Evolutionary conservation across 306 rosid genomes (phyloP).

Genomic region (Senna siamea): DNA sequence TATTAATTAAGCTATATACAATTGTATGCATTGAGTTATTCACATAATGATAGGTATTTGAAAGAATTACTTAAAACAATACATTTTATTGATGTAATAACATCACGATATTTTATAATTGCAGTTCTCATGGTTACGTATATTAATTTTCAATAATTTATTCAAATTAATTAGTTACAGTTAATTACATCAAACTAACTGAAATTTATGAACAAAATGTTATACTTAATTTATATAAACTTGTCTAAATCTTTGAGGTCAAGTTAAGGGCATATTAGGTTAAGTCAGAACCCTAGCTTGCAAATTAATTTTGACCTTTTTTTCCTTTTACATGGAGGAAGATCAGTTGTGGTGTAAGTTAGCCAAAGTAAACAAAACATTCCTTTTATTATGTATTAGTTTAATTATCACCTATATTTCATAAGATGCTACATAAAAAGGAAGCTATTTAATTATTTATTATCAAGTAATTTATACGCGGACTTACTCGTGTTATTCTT

Average conservation of each 20-base stretch:
- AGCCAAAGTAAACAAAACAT: constrained; percentile 29
- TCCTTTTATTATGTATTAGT: background rate
- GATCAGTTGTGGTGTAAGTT: background rate
- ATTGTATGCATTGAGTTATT: too few species aligned
- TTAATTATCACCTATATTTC: background rate
- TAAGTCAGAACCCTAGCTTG: constrained; percentile 30
- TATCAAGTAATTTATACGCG: too few species aligned
- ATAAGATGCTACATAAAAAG: background rate
- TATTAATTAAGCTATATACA: too few species aligned
- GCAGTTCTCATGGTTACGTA: too few species aligned
- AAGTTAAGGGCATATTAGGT: constrained; percentile 15
- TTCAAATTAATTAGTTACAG: too few species aligned
- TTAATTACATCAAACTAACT: background rate
- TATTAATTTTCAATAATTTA: too few species aligned
- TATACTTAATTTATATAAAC: background rate
- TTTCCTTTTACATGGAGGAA: background rate
- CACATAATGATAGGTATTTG: too few species aligned
- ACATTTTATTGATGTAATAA: too few species aligned
- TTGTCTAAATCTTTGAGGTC: background rate
- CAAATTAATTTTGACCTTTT: constrained; percentile 23
- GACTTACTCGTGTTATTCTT: too few species aligned
- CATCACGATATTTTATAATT: too few species aligned
- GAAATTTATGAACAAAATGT: background rate
- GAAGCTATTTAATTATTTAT: too few species aligned
- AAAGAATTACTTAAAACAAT: too few species aligned